A percentile compares a stretch with the other conserved stretches of the same genome.
These are phyloP conservation scores for Echium plantagineum DNA, from an alignment of 257 asterid species.

Conservation along the genomic window DNA sequence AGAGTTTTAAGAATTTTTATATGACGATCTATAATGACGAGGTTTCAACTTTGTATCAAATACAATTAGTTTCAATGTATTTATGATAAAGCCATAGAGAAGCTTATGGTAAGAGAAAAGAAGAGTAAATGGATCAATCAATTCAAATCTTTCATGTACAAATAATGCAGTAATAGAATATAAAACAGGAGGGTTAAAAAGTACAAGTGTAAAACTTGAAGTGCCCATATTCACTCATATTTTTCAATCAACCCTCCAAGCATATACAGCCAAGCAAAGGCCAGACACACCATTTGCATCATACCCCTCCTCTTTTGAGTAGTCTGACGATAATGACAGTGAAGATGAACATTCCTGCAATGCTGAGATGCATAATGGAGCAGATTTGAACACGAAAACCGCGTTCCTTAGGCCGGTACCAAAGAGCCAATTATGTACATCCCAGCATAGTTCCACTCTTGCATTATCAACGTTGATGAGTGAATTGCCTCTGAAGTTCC, in stretches of 20 bases:
- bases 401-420: constrained; percentile 73
- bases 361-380: constrained; percentile 19
- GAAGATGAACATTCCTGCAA: constrained; percentile 21
- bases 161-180: background rate
- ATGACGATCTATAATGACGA: no score
- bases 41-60: background rate
- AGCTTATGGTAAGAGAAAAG: background rate
- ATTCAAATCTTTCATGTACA: background rate
- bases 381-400: constrained; percentile 52
- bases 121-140: background rate
- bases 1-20: background rate
- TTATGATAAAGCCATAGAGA: background rate
- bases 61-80: no score
- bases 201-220: background rate
- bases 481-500: constrained; percentile 92
- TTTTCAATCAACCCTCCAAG: constrained; percentile 63
- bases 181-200: background rate
- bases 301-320: constrained; percentile 32
- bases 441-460: constrained; percentile 69
- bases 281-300: constrained; percentile 36
- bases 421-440: constrained; percentile 89
- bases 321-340: constrained; percentile 30
- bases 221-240: background rate
- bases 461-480: constrained; percentile 41
- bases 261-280: constrained; percentile 68